Conservation (phyloP, 768 basidiomycete genomes). For the Rhizopogon roseolus region DNA sequence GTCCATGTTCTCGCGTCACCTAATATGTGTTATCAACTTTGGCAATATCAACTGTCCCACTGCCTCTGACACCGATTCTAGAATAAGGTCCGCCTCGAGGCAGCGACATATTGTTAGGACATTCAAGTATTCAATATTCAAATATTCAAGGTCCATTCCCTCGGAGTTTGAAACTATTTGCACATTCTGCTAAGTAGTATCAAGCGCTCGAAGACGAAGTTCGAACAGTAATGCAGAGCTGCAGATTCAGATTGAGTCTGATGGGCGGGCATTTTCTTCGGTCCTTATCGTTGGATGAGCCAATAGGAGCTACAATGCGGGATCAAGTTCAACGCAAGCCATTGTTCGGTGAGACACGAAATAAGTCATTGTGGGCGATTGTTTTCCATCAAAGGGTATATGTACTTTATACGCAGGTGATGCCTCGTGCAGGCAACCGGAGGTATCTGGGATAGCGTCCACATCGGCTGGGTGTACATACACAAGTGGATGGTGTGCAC, state of each 20-base stretch:
- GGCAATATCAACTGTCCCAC: not conserved
- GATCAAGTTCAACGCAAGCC: not conserved
- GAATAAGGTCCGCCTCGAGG: constrained; percentile 9
- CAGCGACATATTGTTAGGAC: constrained; percentile 1
- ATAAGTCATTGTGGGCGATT: not conserved
- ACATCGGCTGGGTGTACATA: not conserved
- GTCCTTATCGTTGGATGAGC: no score
- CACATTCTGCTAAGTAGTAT: no score
- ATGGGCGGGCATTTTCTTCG: no score
- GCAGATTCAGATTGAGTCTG: no score
- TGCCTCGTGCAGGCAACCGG: not conserved
- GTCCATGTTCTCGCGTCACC: not conserved
- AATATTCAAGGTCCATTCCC: not conserved
- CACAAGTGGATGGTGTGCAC: not conserved
- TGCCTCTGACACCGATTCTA: not conserved
- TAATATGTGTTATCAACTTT: constrained; percentile 5
- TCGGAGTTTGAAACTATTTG: no score
- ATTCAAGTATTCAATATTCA: no score
- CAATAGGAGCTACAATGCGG: not conserved
- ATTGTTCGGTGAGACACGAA: not conserved
- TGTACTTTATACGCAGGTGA: not conserved
- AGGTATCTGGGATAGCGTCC: not conserved
- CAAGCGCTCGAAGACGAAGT: no score
- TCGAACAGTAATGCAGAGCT: no score
- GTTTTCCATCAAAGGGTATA: not conserved